Base-by-base conservation (phyloP, 1,284 basidiomycete species). In the Cutaneotrichosporon cutaneum region DNA sequence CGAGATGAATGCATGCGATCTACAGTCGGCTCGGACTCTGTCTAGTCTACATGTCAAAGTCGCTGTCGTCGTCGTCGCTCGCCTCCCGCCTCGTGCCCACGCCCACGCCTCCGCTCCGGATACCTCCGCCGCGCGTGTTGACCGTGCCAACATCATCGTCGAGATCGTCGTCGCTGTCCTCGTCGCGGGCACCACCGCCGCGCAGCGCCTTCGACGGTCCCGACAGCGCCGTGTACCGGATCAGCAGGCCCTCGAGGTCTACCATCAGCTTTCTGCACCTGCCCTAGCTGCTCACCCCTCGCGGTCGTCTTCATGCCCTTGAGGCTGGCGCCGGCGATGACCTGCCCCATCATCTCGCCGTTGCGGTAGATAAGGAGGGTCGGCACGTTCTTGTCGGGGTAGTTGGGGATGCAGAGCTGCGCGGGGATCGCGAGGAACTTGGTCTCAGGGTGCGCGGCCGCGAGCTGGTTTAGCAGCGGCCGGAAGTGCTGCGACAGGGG, bases 381-480 rank as follows among this genome's bases (percentile, higher is more conserved):
- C 1, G 95, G 96, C 52, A 94, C 81, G 62, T 94, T 89, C 44
- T 86, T 84, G 72, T 98, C 95, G 9, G 95, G 95, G 56, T 98
- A 89, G 79, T 98, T 90, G 26, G 92, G 88, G 70, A 99, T 97
- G 81, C 95, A 98, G 79, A 95, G 92, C 80, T 92, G 87, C 32
- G 94, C 94, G 2, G 95, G 87, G 70, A 99, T 98, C 39, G 90
- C 92, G 64, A 98, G 90, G 72, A 99, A 98, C 79, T 98, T 98
- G 10, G 94, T 92, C 27, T 88, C 86, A 3, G 94, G 91, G 77
- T 97, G 89, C 58, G 88, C 86, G 30, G 83, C 82, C 0, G 95
- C 93, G 2, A 98, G 82, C 1, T 83, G 83, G 18, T 84, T 83
- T 35, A 99, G 81, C 59, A 94, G 89, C 35, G 84, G 82, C 52